Conservation (phyloP, 108 stramenopile genomes). For the Nitzschia palea region DNA sequence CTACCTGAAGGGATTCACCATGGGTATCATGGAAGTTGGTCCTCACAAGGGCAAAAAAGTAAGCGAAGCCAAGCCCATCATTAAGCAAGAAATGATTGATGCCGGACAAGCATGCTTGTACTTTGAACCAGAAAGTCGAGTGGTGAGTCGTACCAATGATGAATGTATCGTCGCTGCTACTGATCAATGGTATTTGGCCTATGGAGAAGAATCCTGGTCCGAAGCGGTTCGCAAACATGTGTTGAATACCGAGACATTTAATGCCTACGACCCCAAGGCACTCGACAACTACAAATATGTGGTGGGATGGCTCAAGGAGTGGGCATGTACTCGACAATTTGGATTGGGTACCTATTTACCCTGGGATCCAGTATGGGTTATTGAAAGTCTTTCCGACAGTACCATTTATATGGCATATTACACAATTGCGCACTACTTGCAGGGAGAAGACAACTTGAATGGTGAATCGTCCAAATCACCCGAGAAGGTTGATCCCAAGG, state of each 20-base stretch:
- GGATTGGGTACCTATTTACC: slow-evolving; percentile 96
- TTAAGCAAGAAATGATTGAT: slow-evolving; percentile 92
- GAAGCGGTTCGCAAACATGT: slow-evolving; percentile 85
- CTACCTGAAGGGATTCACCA: slow-evolving; percentile 96
- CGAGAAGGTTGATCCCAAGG: slow-evolving; percentile 74
- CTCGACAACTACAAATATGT: slow-evolving; percentile 83
- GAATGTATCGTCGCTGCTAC: slow-evolving; percentile 98
- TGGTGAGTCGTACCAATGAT: slow-evolving; percentile 94
- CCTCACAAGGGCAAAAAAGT: slow-evolving; percentile 92
- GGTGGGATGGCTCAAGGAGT: slow-evolving; percentile 96
- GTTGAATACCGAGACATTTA: slow-evolving; percentile 78
- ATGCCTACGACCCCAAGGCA: slow-evolving; percentile 82
- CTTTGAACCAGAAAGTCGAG: slow-evolving; percentile 94
- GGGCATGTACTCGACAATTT: slow-evolving; percentile 98
- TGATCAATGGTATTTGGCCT: slow-evolving; percentile 99
- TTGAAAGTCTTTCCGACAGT: slow-evolving; percentile 96
- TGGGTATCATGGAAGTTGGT: slow-evolving; percentile 94
- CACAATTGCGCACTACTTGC: slow-evolving; percentile 92
- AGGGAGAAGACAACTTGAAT: slow-evolving; percentile 89
- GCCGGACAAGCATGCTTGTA: slow-evolving; percentile 89
- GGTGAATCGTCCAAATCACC: slow-evolving; percentile 80
- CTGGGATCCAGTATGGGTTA: slow-evolving; percentile 97
- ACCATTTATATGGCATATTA: slow-evolving; percentile 99
- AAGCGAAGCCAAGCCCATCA: slow-evolving; percentile 92
- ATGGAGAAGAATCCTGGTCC: slow-evolving; percentile 93